Conservation (phyloP, 73 alveolate genomes). For the Durusdinium trenchii region DNA sequence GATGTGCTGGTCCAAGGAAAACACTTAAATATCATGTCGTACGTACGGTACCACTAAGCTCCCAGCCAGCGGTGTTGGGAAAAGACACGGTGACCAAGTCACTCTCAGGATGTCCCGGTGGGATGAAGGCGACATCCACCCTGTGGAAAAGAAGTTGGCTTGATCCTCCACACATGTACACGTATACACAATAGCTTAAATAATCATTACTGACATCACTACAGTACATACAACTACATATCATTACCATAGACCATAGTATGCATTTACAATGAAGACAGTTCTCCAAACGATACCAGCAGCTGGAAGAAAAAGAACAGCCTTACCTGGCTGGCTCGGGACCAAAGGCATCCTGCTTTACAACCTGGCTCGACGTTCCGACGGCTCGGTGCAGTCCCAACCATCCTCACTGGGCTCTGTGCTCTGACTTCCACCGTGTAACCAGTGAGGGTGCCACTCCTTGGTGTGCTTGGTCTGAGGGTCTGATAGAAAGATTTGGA, state of each 20-base stretch:
- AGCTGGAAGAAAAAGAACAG: not conserved
- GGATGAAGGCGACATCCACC: constrained; percentile 66
- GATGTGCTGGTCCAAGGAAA: no score
- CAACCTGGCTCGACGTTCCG: not conserved
- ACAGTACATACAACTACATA: not conserved
- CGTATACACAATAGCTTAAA: no score
- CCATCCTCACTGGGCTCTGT: not conserved
- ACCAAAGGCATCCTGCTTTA: constrained; percentile 72
- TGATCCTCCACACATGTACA: not conserved
- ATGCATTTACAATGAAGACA: not conserved
- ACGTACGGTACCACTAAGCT: no score
- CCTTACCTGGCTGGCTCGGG: constrained; percentile 65
- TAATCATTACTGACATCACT: not conserved
- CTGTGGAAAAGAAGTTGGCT: not conserved
- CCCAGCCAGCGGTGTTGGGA: constrained; percentile 61
- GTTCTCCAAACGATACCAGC: no score
- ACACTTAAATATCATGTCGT: no score
- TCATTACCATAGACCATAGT: not conserved
- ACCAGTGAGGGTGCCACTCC: constrained; percentile 33
- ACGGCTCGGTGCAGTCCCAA: no score
- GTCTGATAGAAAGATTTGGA: not conserved
- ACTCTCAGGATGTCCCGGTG: constrained; percentile 57
- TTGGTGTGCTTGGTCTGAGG: not conserved
- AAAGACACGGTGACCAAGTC: constrained; percentile 51
- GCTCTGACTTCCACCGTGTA: constrained; percentile 9